Evolutionary conservation across 352 stramenopile genomes (phyloP), one percentile per base, ranked within the genome.

Genomic region (Phytopythium vexans): DNA sequence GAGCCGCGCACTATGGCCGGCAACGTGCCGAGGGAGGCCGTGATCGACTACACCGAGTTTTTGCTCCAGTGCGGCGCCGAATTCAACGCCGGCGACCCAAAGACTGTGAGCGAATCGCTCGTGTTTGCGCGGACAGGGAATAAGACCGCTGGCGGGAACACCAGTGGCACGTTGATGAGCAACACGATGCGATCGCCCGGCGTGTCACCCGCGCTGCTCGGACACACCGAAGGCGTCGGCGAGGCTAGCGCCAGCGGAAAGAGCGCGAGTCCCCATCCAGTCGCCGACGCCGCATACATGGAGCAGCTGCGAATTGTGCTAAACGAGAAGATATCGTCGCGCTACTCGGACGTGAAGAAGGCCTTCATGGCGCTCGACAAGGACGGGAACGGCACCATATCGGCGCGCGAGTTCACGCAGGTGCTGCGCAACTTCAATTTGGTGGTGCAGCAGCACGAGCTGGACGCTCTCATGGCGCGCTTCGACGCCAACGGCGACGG

Each of bases 21-120:
- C 4, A 21, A 41, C 4, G 21, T 36, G 2, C 4, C 61, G 3
- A 53, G 64, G 31, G 49, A 59, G 21, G 62, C 65, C 8, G 49
- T 57, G 7, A 66, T 91, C 31, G 74, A 91, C 56, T 89, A 88
- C 52, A 72, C 66, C 51, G 72, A 82, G 14, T 91, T 91, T 40
- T 63, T 91, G 1, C 57, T 72, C 3, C 64, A 81, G 12, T 91
- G 87, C 56, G 74, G 81, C 41, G 71, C 55, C 11, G 71, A 65
- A 14, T 91, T 91, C 48, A 76, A 82, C 52, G 75, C 84, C 45
- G 71, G 64, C 16, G 80, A 91, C 49, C 72, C 77, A 12, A 85
- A 89, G 47, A 82, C 66, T 12, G 81, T 89, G 6, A 63, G 77
- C 32, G 82, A 77, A 47, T 88, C 81, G 49, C 68, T 91, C 8